phyloP scores from a whole-genome alignment of 352 stramenopile species.

The Phytophthora aleatoria region DNA sequence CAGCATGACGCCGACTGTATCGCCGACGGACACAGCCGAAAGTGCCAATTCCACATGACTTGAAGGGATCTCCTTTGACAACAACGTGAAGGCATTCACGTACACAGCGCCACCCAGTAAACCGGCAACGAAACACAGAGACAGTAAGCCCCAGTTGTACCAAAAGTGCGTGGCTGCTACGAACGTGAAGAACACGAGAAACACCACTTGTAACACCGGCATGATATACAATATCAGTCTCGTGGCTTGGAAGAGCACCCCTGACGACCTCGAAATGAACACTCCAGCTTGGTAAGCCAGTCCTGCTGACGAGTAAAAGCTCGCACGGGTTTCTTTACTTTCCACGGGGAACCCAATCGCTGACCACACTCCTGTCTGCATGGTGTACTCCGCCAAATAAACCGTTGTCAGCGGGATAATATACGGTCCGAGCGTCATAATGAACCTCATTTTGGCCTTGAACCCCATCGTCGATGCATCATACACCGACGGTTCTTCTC shows the following conservation, averaged over 20 bases:
- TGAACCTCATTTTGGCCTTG: constrained; percentile 69
- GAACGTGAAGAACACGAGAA: constrained; percentile 89
- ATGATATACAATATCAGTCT: constrained; percentile 88
- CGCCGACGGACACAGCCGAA: constrained; percentile 85
- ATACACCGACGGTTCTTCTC: constrained; percentile 2
- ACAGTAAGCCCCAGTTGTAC: constrained; percentile 88
- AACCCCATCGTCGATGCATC: constrained; percentile 48
- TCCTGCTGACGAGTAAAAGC: constrained; percentile 92
- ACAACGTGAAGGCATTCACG: constrained; percentile 91
- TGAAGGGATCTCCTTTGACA: constrained; percentile 78
- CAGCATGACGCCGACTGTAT: constrained; percentile 90
- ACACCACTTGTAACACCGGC: constrained; percentile 81
- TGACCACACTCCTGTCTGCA: constrained; percentile 94
- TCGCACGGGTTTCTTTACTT: constrained; percentile 62
- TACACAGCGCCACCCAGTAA: constrained; percentile 91
- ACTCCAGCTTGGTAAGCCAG: constrained; percentile 93
- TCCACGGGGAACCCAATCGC: constrained; percentile 93
- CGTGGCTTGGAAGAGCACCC: constrained; percentile 80
- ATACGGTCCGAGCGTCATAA: constrained; percentile 88
- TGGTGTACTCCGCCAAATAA: constrained; percentile 94
- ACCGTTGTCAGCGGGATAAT: constrained; percentile 91
- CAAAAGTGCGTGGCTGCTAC: constrained; percentile 81
- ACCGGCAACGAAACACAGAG: constrained; percentile 86
- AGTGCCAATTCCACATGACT: constrained; percentile 89
- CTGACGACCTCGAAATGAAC: constrained; percentile 91